Percentiles rank a stretch among this genome's conserved stretches.
These are phyloP conservation scores for Aleurites moluccanus DNA, from an alignment of 441 rosid species.

Conservation along the genomic window DNA sequence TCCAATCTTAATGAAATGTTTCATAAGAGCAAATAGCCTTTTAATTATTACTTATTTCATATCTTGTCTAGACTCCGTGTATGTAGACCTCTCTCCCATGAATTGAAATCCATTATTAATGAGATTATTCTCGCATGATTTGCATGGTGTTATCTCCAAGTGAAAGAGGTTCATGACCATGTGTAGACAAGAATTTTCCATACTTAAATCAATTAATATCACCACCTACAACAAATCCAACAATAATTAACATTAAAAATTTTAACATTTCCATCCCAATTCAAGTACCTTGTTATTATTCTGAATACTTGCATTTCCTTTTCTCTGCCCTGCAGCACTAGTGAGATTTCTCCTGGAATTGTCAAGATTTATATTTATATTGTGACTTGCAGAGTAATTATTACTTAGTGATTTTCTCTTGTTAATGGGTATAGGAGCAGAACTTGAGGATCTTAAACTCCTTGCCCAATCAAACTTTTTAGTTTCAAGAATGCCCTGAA, in stretches of 20 bases:
- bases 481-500: neutral
- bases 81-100: too few species aligned
- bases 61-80: too few species aligned
- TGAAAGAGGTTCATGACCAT: too few species aligned
- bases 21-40: too few species aligned
- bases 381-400: constrained; percentile 6
- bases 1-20: too few species aligned
- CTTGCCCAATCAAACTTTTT: constrained; percentile 58
- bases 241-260: neutral
- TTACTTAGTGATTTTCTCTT: constrained; percentile 13
- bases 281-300: constrained; percentile 26
- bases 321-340: constrained; percentile 14
- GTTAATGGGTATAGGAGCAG: constrained; percentile 2
- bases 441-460: constrained; percentile 45
- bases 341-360: constrained; percentile 11
- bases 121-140: too few species aligned
- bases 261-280: constrained; percentile 50
- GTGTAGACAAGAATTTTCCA: too few species aligned
- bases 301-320: neutral
- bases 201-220: too few species aligned
- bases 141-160: too few species aligned
- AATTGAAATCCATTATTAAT: too few species aligned
- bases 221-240: too few species aligned
- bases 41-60: too few species aligned
- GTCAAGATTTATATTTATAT: neutral